phyloP scores from a whole-genome alignment of 2,329 filamentous ascomycete genomes.

The Ophiostoma quercus region DNA sequence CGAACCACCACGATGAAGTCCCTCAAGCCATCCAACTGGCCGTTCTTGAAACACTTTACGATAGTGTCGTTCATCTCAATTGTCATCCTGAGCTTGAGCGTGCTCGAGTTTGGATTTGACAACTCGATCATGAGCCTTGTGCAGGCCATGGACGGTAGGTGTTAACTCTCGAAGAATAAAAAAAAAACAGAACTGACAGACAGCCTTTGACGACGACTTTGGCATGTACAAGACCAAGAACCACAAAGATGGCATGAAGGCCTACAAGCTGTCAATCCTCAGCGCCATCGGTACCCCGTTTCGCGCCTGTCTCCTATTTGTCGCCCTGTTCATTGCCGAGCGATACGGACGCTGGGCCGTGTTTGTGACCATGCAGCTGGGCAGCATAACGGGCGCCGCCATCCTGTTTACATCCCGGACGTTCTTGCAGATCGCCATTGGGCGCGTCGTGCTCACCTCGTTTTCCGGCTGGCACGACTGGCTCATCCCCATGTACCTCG shows the following conservation, averaged over 20 bases:
- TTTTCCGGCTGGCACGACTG: slow-evolving; percentile 27
- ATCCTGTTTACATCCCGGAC: not conserved
- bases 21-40: not conserved
- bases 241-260: not conserved
- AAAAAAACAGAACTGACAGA: not conserved
- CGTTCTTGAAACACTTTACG: not conserved
- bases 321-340: not conserved
- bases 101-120: slow-evolving; percentile 27
- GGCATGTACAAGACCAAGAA: not conserved
- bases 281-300: not conserved
- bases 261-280: not conserved
- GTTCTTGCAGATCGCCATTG: not conserved
- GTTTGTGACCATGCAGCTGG: not conserved
- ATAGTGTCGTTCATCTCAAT: not conserved
- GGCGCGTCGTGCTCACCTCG: slow-evolving; percentile 24
- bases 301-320: not conserved
- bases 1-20: not conserved
- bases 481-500: slow-evolving; percentile 27
- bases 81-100: slow-evolving; percentile 21
- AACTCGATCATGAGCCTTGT: slow-evolving; percentile 21
- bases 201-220: not conserved
- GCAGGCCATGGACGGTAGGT: slow-evolving; percentile 26
- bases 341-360: not conserved
- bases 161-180: no score
- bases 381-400: not conserved